phyloP scores from a whole-genome alignment of 2,329 filamentous ascomycete species.

The Lomentospora prolificans region DNA sequence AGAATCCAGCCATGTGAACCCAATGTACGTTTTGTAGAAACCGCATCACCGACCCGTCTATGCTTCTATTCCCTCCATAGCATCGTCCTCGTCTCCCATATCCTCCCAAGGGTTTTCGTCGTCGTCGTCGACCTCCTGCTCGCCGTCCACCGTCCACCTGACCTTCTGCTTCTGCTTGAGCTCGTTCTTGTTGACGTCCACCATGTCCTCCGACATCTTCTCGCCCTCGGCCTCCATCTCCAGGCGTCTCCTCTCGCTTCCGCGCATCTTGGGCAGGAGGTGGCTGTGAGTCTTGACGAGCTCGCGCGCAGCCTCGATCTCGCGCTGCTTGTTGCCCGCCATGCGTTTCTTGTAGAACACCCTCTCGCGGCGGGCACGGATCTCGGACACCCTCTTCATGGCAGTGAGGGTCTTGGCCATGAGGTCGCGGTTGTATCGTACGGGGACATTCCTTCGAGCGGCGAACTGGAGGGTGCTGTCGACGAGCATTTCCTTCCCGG shows the following conservation, averaged over 20 bases:
- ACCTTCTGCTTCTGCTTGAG: slow-evolving; percentile 13
- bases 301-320: slow-evolving; percentile 72
- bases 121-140: slow-evolving; percentile 15
- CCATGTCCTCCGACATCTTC: slow-evolving; percentile 8
- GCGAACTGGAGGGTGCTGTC: slow-evolving; percentile 90
- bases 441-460: slow-evolving; percentile 83
- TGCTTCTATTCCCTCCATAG: slow-evolving; percentile 32
- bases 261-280: slow-evolving; percentile 66
- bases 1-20: slow-evolving; percentile 10
- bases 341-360: slow-evolving; percentile 92
- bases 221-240: slow-evolving; percentile 16
- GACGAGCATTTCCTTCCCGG: slow-evolving; percentile 82
- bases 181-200: slow-evolving; percentile 33
- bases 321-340: slow-evolving; percentile 77
- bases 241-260: slow-evolving; percentile 50
- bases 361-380: slow-evolving; percentile 72
- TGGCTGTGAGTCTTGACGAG: slow-evolving; percentile 89
- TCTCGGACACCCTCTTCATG: slow-evolving; percentile 85
- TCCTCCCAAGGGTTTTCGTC: slow-evolving; percentile 20
- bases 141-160: slow-evolving; percentile 15
- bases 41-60: slow-evolving; percentile 8
- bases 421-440: slow-evolving; percentile 91
- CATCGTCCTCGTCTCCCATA: slow-evolving; percentile 23
- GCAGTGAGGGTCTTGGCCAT: slow-evolving; percentile 79
- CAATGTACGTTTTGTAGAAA: background rate